Evolutionary conservation across 2,329 filamentous ascomycete species (phyloP), one percentile per base, ranked within the genome.

Genomic region (Phialocephala subalpina): DNA sequence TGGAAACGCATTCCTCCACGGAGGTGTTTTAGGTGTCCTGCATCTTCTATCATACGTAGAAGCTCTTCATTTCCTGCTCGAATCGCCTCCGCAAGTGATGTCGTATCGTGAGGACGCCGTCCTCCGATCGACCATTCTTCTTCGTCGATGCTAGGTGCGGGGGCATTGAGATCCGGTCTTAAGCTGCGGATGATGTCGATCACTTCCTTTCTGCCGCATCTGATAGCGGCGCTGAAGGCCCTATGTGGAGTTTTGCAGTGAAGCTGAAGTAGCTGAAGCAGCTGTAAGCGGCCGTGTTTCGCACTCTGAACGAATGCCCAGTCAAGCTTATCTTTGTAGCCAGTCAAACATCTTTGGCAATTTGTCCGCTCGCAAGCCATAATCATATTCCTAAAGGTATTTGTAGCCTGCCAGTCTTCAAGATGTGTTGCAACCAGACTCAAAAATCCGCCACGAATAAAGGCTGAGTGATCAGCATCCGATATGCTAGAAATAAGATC

Each of bases 61-160:
- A 59, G 20, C 8, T 11, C 14, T 42, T 42, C 36, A 18, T 59
- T 18, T 45, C 57, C 38, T 3, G 36, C 33, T 29, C 22, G 14
- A 59, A 59, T 59, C 11, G 57, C 33, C 36, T 59, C 57, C 40
- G 33, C 57, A 27, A 42, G 27, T 29, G 57, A 59, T 27, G 57
- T 59, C 40, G 57, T 20, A 45, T 25, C 7, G 7, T 59, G 20
- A n/a, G 22, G 14, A 25, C 33, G 8, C 20, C 7, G 20, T 18
- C 14, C 14, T 27, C 35, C 6, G 33, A n/a, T 14, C n/a, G n/a
- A 6, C 38, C 38, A 42, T 6, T n/a, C 12, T 42, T 8, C 29
- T 11, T 38, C 55, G 29, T 58, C 20, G 36, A 59, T 59, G 20
- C 33, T 42, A 38, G 45, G 57, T 42, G 57, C 36, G 25, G 57